Percentiles rank a stretch among this genome's conserved stretches.
Conservation (phyloP, 139 green algal genomes). For the Mychonastes homosphaera region DNA sequence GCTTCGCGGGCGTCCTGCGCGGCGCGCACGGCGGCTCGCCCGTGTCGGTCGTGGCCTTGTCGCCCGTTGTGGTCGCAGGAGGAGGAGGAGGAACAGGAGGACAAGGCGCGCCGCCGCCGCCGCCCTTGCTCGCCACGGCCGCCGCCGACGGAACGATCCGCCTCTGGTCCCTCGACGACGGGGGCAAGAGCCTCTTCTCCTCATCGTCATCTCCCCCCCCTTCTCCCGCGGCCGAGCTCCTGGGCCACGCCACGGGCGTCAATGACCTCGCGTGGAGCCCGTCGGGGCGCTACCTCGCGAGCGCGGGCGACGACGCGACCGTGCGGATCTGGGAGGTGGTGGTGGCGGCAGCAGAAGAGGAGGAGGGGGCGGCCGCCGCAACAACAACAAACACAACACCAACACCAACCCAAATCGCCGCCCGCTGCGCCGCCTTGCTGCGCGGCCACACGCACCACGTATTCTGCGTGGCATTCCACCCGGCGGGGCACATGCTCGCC, state of each 20-base stretch:
- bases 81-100: too few relatives aligned
- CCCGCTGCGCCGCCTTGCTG: slow-evolving; percentile 46
- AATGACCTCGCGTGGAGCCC: slow-evolving; percentile 72
- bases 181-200: too few relatives aligned
- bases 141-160: slow-evolving; percentile 54
- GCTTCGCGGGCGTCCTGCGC: too few relatives aligned
- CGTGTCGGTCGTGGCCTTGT: too few relatives aligned
- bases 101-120: too few relatives aligned
- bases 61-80: too few relatives aligned
- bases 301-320: slow-evolving; percentile 53
- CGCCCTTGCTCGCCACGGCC: slow-evolving; percentile 50
- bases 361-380: slow-evolving; percentile 38
- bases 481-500: slow-evolving; percentile 61
- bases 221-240: too few relatives aligned
- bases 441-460: slow-evolving; percentile 78
- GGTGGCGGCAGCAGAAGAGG: slow-evolving; percentile 1
- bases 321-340: slow-evolving; percentile 41
- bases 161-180: slow-evolving; percentile 53
- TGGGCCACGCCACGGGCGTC: slow-evolving; percentile 52
- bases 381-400: slow-evolving; percentile 69
- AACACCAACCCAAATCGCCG: slow-evolving; percentile 46
- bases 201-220: neutral
- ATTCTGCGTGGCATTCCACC: slow-evolving; percentile 72
- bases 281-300: slow-evolving; percentile 42
- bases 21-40: too few relatives aligned